Conservation (phyloP, 768 basidiomycete species). For the Psilocybe sp. region DNA sequence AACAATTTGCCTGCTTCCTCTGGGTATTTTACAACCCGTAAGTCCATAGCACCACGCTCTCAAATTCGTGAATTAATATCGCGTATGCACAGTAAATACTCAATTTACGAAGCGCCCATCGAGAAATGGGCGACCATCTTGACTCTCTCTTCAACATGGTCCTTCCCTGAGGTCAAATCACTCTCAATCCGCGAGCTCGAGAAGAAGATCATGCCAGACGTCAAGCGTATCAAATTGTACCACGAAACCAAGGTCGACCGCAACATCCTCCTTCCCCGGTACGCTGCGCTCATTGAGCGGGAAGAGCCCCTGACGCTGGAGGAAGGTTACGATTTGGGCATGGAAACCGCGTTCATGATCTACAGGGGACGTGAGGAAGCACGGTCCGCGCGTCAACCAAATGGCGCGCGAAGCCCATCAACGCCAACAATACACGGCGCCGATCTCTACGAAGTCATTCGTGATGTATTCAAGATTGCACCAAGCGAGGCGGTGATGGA, state of each 20-base stretch:
- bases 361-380: conserved; percentile 52
- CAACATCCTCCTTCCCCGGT: conserved; percentile 47
- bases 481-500: conserved; percentile 1
- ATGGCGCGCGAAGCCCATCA: conserved; percentile 33
- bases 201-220: conserved; percentile 35
- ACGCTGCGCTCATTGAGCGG: conserved; percentile 49
- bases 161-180: conserved; percentile 47
- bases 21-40: conserved; percentile 61
- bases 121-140: conserved; percentile 57
- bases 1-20: conserved; percentile 44
- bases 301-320: conserved; percentile 45
- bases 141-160: conserved; percentile 51
- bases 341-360: conserved; percentile 52
- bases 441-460: conserved; percentile 34
- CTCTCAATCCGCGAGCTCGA: conserved; percentile 58
- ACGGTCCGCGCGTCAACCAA: conserved; percentile 27
- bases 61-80: neutral
- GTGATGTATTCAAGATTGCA: conserved; percentile 21
- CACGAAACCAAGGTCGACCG: conserved; percentile 48
- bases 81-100: conserved; percentile 43
- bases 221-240: conserved; percentile 57
- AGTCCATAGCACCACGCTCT: conserved; percentile 12
- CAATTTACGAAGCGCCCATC: conserved; percentile 46
- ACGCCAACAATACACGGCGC: conserved; percentile 26
- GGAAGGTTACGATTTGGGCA: conserved; percentile 56